A percentile compares a stretch with the other conserved stretches of the same genome.
Evolutionary conservation across 306 rosid genomes (phyloP).

Genomic region (Herpetospermum pedunculosum): DNA sequence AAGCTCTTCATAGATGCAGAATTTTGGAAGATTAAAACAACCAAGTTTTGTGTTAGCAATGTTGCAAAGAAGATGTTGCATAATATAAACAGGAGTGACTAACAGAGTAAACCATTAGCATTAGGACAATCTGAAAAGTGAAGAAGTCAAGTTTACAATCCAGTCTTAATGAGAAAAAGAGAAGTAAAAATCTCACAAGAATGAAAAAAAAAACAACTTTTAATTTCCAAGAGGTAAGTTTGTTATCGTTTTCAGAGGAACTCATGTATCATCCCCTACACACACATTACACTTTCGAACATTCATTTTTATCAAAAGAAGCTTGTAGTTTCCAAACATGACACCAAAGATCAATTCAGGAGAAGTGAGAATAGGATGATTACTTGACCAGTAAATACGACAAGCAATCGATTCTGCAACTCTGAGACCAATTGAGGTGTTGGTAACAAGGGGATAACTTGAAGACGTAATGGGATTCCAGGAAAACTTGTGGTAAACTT

Average conservation of each 20-base stretch:
- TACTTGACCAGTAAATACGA: conserved; percentile 93
- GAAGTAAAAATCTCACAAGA: neutral
- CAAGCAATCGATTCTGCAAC: conserved; percentile 73
- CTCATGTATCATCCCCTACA: neutral
- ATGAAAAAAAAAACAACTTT: neutral
- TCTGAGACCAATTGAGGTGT: conserved; percentile 49
- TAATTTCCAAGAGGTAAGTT: neutral
- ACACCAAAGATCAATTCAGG: neutral
- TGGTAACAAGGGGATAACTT: conserved; percentile 64
- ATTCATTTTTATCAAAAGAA: neutral
- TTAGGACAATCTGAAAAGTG: neutral
- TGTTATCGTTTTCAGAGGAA: neutral
- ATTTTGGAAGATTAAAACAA: neutral
- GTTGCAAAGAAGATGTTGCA: neutral
- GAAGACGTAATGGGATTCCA: conserved; percentile 85
- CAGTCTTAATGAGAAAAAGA: neutral
- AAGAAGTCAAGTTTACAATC: neutral
- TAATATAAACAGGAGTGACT: neutral
- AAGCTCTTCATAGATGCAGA: neutral
- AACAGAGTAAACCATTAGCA: neutral
- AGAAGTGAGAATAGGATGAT: conserved; percentile 8
- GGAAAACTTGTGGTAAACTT: conserved; percentile 92
- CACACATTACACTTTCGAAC: neutral
- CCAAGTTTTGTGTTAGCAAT: neutral
- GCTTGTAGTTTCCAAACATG: neutral